Base-by-base conservation (phyloP, 495 filamentous ascomycete species). In the Halenospora varia region DNA sequence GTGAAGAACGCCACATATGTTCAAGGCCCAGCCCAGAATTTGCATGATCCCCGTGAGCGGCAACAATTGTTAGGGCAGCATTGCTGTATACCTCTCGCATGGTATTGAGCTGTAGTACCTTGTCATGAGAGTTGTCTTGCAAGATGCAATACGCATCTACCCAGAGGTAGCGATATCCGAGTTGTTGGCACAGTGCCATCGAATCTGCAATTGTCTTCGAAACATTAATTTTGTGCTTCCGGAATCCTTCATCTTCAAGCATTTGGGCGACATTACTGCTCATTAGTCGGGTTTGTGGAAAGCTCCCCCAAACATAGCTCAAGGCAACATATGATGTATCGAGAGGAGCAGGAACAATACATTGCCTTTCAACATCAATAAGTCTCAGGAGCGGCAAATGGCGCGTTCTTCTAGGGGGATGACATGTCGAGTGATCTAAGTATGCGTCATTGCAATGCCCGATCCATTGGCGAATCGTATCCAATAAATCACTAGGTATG, bases 101-200 rank as follows among this genome's bases (percentile, higher is more conserved):
- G 9, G 42, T 51, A 39, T 24, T 50, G 13, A 67, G 56, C 17
- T 66, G 58, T 25, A 17, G 13, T 3, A 25, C 51, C 42, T 67
- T 65, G 17, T 57, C 49, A 11, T 61, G 51, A n/a, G 19, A n/a
- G 26, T 58, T 54, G 45, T 67, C 59, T 60, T 69, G 62, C 10
- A 65, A 24, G 46, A 69, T 67, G 62, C 64, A 67, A 35, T 67
- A 51, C 17, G 53, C 56, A 47, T 69, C 66, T n/a, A 67, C 62
- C 64, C 66, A 69, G 25, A 69, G 53, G 41, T 65, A 69, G 8
- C 25, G 47, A 29, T 65, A 23, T 25, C 58, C 56, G 3, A 67
- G 25, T 17, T 45, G 44, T 29, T 24, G 50, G 25, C 55, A 59
- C n/a, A 55, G 48, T 20, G 29, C 11, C 20, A 64, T 66, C 17